phyloP scores from a whole-genome alignment of 345 rosid genomes.

The Anacardium occidentale region DNA sequence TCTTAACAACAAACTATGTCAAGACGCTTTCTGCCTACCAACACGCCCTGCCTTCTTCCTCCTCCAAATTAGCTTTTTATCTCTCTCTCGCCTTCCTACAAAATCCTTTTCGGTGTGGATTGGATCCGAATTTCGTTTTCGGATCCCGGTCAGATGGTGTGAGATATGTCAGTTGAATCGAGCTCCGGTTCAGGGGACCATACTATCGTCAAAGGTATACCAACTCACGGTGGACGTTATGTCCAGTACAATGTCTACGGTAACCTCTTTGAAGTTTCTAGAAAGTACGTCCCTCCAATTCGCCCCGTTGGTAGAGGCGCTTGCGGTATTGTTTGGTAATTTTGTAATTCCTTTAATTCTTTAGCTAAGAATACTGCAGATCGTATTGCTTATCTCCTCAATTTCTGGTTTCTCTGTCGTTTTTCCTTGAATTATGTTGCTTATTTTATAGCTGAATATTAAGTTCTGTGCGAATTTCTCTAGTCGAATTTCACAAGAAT shows the following conservation, averaged over 20 bases:
- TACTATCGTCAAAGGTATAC: conserved; percentile 55
- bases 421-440: not conserved
- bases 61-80: conserved; percentile 15
- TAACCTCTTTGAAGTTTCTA: conserved; percentile 92
- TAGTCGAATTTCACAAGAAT: not conserved
- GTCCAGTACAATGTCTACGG: conserved; percentile 94
- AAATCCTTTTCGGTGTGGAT: not conserved
- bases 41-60: conserved; percentile 20
- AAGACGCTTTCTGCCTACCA: conserved; percentile 29
- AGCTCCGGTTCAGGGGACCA: conserved; percentile 55
- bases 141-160: conserved; percentile 14
- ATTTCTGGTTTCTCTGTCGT: conserved; percentile 7
- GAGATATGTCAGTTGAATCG: conserved; percentile 50
- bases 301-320: conserved; percentile 99
- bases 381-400: conserved; percentile 3
- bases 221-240: conserved; percentile 87
- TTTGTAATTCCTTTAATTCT: not conserved
- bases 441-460: not conserved
- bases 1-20: conserved; percentile 5
- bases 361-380: not conserved
- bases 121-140: conserved; percentile 24
- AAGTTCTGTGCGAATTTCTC: not conserved
- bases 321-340: conserved; percentile 93
- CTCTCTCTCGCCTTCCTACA: not conserved
- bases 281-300: conserved; percentile 93